phyloP scores from a whole-genome alignment of 805 yeast genomes.

The Wickerhamomyces subpelliculosus region DNA sequence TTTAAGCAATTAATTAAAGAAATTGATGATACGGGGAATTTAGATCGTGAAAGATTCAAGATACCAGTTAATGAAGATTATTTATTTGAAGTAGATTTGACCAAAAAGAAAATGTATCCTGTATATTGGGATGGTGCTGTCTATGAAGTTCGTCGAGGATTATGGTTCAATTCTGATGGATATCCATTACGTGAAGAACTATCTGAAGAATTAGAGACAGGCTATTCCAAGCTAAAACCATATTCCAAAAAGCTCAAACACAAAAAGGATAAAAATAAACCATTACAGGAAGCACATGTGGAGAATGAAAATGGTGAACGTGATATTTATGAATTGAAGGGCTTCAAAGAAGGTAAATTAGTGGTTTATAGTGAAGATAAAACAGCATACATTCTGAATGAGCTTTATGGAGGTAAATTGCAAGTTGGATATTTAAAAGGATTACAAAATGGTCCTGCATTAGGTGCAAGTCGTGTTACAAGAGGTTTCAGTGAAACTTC shows the following conservation, averaged over 20 bases:
- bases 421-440: constrained; percentile 29
- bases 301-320: constrained; percentile 6
- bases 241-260: constrained; percentile 11
- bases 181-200: constrained; percentile 44
- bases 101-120: constrained; percentile 49
- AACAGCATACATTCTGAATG: constrained; percentile 42
- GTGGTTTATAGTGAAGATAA: constrained; percentile 34
- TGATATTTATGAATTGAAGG: constrained; percentile 4
- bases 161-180: constrained; percentile 66
- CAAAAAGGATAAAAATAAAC: constrained; percentile 1
- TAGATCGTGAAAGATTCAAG: neutral
- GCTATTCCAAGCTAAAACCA: constrained; percentile 37
- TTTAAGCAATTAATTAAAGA: constrained; percentile 6
- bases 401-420: constrained; percentile 34
- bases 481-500: constrained; percentile 37
- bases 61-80: constrained; percentile 77
- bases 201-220: constrained; percentile 53
- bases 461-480: constrained; percentile 43
- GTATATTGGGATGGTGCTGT: constrained; percentile 86
- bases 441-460: constrained; percentile 26
- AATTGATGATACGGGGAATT: neutral
- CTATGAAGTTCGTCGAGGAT: constrained; percentile 76
- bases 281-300: neutral
- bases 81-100: constrained; percentile 65
- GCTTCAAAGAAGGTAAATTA: constrained; percentile 27